Base-by-base conservation (phyloP, 2,329 filamentous ascomycete species). In the Diaporthe capsici region DNA sequence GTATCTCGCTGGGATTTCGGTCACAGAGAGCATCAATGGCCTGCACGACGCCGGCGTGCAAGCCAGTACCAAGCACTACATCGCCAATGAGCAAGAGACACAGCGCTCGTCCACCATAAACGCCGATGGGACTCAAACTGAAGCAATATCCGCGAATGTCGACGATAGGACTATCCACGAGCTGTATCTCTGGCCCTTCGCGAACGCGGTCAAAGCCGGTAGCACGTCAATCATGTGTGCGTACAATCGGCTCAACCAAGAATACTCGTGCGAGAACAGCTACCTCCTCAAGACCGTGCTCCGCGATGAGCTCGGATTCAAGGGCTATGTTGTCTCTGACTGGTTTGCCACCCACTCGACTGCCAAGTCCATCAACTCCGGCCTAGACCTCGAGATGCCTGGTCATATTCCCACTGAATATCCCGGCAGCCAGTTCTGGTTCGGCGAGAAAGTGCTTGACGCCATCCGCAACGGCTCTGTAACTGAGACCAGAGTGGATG, bases 261-360 rank as follows among this genome's bases (percentile, higher is more conserved):
- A 89, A n/a, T 94, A 92, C 83, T 88, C 88, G 4, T 95, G 93
- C 82, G 89, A 92, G 81, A 94, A 92, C 83, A 88, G 89, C 76
- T 85, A 89, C 65, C 83, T 87, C 7, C 81, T 94, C 71, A 92
- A 93, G 80, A 88, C 88, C 61, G 81, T 94, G 4, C 85, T 95
- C 20, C 94, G 94, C 83, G 84, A 88, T 13, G 92, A 95, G 82
- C 88, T 97, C 20, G 94, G 93, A 22, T 96, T 96, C 88, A 92
- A 81, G 87, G 94, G 86, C 17, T 87, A 86, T 73, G 82, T 88
- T 39, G 84, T 89, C 82, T 86, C 82, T 71, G 94, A 97, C 83
- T 96, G 94, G 94, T 87, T 89, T 78, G 94, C 93, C 4, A 93
- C 95, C 80, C 93, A 96, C 84, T 91, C 91, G 31, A 94, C 94